Evolutionary conservation across 176 grass and related monocot species (phyloP), one percentile per base, ranked within the genome.

Genomic region (Avena insularis): DNA sequence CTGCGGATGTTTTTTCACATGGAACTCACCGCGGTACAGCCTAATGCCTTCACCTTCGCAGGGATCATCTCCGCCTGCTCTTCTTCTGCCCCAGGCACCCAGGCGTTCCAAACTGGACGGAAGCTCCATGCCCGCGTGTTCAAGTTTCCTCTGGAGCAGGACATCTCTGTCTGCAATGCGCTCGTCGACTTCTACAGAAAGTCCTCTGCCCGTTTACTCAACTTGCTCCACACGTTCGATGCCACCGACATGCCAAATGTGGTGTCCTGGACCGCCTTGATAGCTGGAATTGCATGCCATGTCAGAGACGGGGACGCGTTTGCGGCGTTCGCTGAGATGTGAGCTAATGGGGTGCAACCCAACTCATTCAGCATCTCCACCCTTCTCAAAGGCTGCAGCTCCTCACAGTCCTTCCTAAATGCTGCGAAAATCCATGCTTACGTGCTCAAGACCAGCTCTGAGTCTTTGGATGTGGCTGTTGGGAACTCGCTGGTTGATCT

Each of bases 331-430:
- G 55, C 79, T 6, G 82, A 82, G 79, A 95, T 95, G 96, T 70
- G 65, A 38, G 78, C 82, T 50, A 75, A 55, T 0, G 96, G 84
- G 86, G 87, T 98, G 48, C 61, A 91, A 17, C 93, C 96, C 57
- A 95, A 94, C 78, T 92, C 91, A 17, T 95, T 92, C 83, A 94
- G 91, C 35, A 3, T 98, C 61, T 94, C 93, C 15, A 91, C 86
- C 83, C 72, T 95, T 79, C 96, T 98, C 58, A 92, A 89, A 81
- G 84, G 73, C 20, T 94, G 88, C 83, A 76, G 14, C 48, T 83
- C 90, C 9, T 36, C 50, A 47, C 84, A 82, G 13, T 67, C 88
- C 73, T 81, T 89, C 10, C 33, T 79, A 36, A 81, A 89, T 13
- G 91, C 89, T 25, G 64, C 58, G 61, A 93, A 90, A 82, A 87